Evolutionary conservation across 2,329 filamentous ascomycete species (phyloP), one percentile per base, ranked within the genome.

Genomic region (Calonectria pteridis): DNA sequence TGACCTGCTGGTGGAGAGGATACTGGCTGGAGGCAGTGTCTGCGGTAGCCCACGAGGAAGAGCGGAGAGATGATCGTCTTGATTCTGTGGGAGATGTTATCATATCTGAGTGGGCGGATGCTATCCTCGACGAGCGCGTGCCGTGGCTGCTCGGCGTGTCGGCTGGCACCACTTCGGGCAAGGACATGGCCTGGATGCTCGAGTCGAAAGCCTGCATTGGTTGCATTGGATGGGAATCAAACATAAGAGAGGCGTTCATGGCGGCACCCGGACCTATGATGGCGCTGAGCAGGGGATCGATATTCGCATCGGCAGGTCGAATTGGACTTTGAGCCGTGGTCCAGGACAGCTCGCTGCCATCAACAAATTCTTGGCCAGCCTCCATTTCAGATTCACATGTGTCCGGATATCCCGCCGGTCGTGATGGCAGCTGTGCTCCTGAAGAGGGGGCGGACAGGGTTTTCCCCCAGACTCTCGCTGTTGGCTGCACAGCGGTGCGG

Each of bases 61-160:
- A 76, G 18, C 71, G 69, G 6, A 75, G 23, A 3, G 78, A 79
- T 0, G 76, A 77, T 31, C 76, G 77, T 63, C 77, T 80, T 23
- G 75, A 80, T n/a, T 69, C 69, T 7, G 63, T 10, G 1, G 59
- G 66, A 14, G 78, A 78, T 35, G 70, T 18, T 14, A 31, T 50
- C 33, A 73, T 72, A 0, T 33, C 20, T 2, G 67, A 55, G 18
- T 75, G 75, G 18, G 64, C 73, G 0, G 50, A 58, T 2, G 46
- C 18, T 1, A 75, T 71, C 28, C 67, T 37, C 0, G 78, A 74
- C 18, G 78, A 79, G 2, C 58, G 73, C 1, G 71, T 69, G 16
- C 73, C 62, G 18, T 29, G 31, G 14, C 40, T 50, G 26, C 23
- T 37, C 18, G 28, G 13, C 5, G 26, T 10, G 16, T 35, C 10